Evolutionary conservation across 2,329 filamentous ascomycete genomes (phyloP).

Genomic region (Pseudofabraea citricarpa): DNA sequence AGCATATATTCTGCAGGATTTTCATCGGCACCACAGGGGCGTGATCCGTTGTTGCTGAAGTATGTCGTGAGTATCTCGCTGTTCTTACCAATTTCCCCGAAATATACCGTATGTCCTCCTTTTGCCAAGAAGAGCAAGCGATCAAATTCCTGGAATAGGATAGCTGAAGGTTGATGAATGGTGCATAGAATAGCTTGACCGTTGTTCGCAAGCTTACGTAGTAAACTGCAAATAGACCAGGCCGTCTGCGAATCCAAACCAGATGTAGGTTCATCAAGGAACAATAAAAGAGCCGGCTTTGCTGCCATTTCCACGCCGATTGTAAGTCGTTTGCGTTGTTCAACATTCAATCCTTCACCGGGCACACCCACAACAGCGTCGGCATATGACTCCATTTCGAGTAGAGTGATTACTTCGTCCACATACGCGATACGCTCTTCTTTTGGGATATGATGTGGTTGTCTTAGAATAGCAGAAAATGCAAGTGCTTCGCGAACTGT

Average conservation of each 20-base stretch:
- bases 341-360: constrained; percentile 59
- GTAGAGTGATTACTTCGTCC: constrained; percentile 80
- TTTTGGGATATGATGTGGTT: constrained; percentile 66
- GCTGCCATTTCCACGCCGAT: constrained; percentile 93
- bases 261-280: constrained; percentile 89
- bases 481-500: constrained; percentile 85
- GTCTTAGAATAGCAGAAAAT: constrained; percentile 81
- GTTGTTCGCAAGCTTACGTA: constrained; percentile 82
- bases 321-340: constrained; percentile 72
- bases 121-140: constrained; percentile 71
- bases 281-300: constrained; percentile 76
- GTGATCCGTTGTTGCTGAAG: constrained; percentile 68
- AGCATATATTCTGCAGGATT: constrained; percentile 84
- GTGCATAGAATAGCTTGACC: constrained; percentile 91
- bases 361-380: constrained; percentile 89
- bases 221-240: constrained; percentile 81
- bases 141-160: constrained; percentile 88
- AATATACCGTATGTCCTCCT: constrained; percentile 75
- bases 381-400: constrained; percentile 88
- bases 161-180: constrained; percentile 89
- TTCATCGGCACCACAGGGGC: constrained; percentile 58
- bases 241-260: constrained; percentile 90
- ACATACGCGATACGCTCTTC: constrained; percentile 84
- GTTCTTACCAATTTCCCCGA: constrained; percentile 71
- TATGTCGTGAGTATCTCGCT: constrained; percentile 64